Percentiles rank a stretch among this genome's conserved stretches.
Conservation (phyloP, 371 early-diverging fungal genomes). For the Mortierella sp. region DNA sequence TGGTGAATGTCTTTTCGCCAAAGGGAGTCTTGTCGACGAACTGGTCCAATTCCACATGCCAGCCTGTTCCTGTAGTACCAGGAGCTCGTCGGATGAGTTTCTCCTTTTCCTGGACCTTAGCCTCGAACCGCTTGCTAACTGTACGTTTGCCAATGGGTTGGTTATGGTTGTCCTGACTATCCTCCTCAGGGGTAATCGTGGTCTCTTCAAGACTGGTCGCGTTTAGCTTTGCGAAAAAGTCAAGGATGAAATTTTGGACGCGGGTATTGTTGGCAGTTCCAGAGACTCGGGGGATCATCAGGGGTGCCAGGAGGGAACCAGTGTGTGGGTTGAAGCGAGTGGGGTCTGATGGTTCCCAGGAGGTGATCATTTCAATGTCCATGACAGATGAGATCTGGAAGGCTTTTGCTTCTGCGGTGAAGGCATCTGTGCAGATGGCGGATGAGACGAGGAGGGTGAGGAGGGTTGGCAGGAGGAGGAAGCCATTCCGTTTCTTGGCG, state of each 20-base stretch:
- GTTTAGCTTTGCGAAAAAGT: conserved; percentile 69
- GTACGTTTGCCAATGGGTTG: neutral
- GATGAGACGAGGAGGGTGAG: conserved; percentile 13
- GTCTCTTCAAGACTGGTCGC: conserved; percentile 32
- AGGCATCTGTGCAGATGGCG: neutral
- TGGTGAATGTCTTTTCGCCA: conserved; percentile 83
- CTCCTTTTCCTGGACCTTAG: conserved; percentile 2
- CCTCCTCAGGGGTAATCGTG: neutral
- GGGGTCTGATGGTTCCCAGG: conserved; percentile 40
- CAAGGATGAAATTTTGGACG: conserved; percentile 79
- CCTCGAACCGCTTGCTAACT: conserved; percentile 1
- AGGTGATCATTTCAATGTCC: conserved; percentile 44
- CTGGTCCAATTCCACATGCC: conserved; percentile 85
- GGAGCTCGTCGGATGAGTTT: conserved; percentile 33
- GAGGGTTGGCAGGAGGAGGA: conserved; percentile 5
- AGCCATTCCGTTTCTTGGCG: neutral
- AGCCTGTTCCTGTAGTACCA: conserved; percentile 60
- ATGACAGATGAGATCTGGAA: conserved; percentile 29
- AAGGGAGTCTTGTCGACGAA: conserved; percentile 83
- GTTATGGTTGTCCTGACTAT: neutral
- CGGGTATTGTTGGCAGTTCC: conserved; percentile 79
- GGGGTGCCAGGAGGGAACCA: conserved; percentile 71
- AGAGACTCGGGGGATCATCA: conserved; percentile 81
- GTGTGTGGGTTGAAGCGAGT: conserved; percentile 52
- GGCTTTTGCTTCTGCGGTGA: neutral